Conservation (phyloP, 1,284 basidiomycete genomes). For the Erythrobasidium hasegawianum region DNA sequence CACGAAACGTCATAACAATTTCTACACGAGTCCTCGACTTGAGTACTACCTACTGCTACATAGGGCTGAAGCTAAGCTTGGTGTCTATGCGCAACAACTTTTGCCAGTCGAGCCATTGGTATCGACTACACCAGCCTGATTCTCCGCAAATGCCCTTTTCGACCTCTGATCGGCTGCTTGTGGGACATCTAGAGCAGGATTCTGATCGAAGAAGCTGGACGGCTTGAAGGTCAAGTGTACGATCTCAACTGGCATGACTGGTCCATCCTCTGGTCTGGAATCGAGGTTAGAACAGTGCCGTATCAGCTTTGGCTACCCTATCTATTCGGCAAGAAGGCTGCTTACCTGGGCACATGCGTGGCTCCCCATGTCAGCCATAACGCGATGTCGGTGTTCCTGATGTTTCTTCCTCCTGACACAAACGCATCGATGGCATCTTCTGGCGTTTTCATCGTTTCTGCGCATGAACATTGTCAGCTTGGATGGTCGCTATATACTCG, state of each 20-base stretch:
- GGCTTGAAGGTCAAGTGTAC: constrained; percentile 57
- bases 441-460: constrained; percentile 53
- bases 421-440: constrained; percentile 68
- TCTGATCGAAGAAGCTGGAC: constrained; percentile 72
- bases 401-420: constrained; percentile 57
- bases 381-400: constrained; percentile 73
- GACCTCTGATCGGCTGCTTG: constrained; percentile 19
- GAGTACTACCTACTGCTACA: neutral
- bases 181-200: constrained; percentile 83
- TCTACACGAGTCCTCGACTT: no score
- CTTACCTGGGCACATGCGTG: constrained; percentile 47
- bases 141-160: constrained; percentile 13
- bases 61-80: neutral
- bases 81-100: constrained; percentile 3
- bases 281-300: neutral
- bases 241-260: constrained; percentile 29
- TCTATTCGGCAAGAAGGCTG: no score
- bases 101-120: constrained; percentile 22
- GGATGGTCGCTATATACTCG: neutral
- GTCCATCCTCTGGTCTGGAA: constrained; percentile 19
- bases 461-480: neutral
- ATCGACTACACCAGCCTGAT: constrained; percentile 1
- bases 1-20: no score
- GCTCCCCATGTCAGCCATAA: constrained; percentile 70
- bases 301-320: constrained; percentile 3